Evolutionary conservation across 768 basidiomycete genomes (phyloP).

Genomic region (Lentinula detonsa): DNA sequence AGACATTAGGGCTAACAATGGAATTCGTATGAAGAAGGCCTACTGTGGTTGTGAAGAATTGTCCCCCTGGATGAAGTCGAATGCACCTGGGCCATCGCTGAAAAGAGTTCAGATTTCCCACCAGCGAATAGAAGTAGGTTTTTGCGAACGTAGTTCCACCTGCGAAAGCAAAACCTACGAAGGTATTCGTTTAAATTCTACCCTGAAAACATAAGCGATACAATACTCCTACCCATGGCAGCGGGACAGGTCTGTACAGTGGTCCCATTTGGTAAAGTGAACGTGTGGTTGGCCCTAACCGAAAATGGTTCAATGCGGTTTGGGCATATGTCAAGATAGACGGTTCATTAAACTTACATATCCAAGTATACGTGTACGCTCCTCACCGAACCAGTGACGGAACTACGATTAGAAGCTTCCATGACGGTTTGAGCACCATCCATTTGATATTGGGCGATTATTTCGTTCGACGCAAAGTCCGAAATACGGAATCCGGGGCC

Average conservation of each 20-base stretch:
- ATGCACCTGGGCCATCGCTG: conserved; percentile 76
- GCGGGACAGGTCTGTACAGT: conserved; percentile 69
- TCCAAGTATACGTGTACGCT: conserved; percentile 67
- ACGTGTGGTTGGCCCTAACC: conserved; percentile 56
- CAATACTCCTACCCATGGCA: conserved; percentile 53
- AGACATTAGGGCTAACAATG: neutral
- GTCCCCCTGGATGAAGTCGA: conserved; percentile 73
- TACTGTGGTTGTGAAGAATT: conserved; percentile 57
- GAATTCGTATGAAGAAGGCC: conserved; percentile 13
- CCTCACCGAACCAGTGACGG: conserved; percentile 55
- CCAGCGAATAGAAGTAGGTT: conserved; percentile 1
- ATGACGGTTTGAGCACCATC: conserved; percentile 62
- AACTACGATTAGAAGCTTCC: conserved; percentile 35
- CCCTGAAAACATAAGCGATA: neutral
- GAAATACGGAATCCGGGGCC: conserved; percentile 73
- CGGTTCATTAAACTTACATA: conserved; percentile 44
- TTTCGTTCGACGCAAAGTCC: conserved; percentile 69
- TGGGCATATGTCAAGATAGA: neutral
- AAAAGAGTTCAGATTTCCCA: neutral
- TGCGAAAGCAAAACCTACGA: conserved; percentile 67
- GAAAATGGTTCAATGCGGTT: conserved; percentile 1
- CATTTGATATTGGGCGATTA: conserved; percentile 69
- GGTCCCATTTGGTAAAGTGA: conserved; percentile 61
- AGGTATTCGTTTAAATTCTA: neutral
- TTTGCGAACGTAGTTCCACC: conserved; percentile 65